Conservation (phyloP, 306 rosid species). For the Cotoneaster glaucophyllus region DNA sequence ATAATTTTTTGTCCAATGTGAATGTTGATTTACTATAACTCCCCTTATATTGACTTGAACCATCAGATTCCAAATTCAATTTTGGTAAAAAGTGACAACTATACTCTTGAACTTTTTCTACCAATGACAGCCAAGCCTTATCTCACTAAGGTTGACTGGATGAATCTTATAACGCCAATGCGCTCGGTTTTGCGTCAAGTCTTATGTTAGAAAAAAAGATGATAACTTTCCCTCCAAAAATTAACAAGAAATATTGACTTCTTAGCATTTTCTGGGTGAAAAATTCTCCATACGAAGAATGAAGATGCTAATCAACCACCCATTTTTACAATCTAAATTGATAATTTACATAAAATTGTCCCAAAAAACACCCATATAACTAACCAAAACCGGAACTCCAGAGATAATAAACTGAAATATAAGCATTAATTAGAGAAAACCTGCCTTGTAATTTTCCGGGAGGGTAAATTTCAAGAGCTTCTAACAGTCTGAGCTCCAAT, state of each 20-base stretch:
- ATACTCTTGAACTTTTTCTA: neutral
- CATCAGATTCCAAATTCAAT: neutral
- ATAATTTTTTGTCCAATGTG: neutral
- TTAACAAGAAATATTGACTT: neutral
- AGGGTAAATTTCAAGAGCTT: constrained; percentile 82
- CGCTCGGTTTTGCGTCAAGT: no score
- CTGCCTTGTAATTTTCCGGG: constrained; percentile 66
- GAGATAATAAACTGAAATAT: neutral
- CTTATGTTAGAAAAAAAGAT: neutral
- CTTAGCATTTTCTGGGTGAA: neutral
- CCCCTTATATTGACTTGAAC: neutral
- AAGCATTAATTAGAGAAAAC: neutral
- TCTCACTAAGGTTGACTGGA: no score
- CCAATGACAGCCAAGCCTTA: no score
- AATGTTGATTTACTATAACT: neutral
- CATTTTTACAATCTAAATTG: neutral
- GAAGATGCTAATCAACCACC: neutral
- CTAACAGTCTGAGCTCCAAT: constrained; percentile 73
- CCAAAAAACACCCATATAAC: neutral
- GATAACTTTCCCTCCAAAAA: neutral
- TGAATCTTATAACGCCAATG: no score
- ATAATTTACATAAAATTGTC: neutral
- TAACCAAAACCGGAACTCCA: neutral
- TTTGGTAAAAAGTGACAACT: neutral
- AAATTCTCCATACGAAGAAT: neutral